Evolutionary conservation across 768 basidiomycete species (phyloP).

Genomic region (Tricholoma saponaceum): DNA sequence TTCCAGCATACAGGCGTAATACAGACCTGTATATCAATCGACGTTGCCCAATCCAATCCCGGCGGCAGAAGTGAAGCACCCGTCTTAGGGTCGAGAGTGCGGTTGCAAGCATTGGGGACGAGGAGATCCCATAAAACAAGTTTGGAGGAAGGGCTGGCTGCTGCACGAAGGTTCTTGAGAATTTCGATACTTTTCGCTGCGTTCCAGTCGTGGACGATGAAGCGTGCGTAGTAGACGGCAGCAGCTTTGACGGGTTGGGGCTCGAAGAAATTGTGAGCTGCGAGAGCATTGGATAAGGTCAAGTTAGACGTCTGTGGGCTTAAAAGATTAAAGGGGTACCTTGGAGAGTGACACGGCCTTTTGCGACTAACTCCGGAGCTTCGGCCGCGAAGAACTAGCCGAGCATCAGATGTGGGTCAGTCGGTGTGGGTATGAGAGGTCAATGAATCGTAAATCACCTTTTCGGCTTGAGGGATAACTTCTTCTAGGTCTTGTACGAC

Average conservation of each 20-base stretch:
- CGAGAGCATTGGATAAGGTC: background rate
- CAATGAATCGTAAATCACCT: constrained; percentile 10
- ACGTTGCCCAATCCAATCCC: constrained; percentile 15
- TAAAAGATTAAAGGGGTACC: constrained; percentile 5
- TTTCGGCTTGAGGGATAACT: constrained; percentile 20
- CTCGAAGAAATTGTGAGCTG: constrained; percentile 28
- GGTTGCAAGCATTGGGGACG: constrained; percentile 15
- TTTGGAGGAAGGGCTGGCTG: constrained; percentile 18
- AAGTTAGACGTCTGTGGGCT: background rate
- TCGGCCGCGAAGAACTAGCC: constrained; percentile 23
- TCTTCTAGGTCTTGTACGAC: constrained; percentile 32
- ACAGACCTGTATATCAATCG: constrained; percentile 23
- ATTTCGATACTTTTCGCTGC: constrained; percentile 20
- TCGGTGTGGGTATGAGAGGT: too few relatives aligned
- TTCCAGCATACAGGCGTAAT: background rate
- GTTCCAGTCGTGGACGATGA: constrained; percentile 30
- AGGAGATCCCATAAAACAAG: constrained; percentile 23
- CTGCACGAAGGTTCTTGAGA: constrained; percentile 18
- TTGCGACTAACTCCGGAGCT: constrained; percentile 20
- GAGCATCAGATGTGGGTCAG: background rate
- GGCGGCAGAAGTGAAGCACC: constrained; percentile 19
- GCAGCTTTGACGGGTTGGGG: constrained; percentile 24
- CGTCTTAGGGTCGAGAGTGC: background rate
- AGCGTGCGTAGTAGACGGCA: constrained; percentile 22
- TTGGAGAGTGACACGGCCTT: constrained; percentile 23